These are phyloP conservation scores for Sporothrix luriei DNA, from an alignment of 2,329 filamentous ascomycete species.

Conservation along the genomic window DNA sequence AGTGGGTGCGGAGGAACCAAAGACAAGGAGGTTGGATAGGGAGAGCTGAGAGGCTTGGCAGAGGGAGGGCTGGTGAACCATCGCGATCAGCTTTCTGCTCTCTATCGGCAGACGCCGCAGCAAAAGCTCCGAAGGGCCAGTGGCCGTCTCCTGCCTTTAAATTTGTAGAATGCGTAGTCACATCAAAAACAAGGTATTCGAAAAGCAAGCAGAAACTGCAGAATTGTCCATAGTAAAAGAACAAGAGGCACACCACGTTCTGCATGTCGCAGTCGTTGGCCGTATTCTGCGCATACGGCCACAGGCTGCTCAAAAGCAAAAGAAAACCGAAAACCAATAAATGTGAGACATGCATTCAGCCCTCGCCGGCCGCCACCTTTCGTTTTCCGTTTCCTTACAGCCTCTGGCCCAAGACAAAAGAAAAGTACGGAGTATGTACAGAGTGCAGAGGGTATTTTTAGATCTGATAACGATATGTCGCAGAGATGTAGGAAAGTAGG, in stretches of 20 bases:
- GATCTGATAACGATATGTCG: background rate
- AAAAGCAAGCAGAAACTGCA: too few relatives aligned
- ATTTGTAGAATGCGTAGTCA: too few relatives aligned
- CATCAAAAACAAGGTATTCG: too few relatives aligned
- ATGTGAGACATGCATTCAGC: constrained; percentile 26
- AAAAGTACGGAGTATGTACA: background rate
- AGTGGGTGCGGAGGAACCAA: background rate
- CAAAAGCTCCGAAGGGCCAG: background rate
- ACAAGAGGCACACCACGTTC: background rate
- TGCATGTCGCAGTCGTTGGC: background rate
- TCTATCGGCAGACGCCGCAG: background rate
- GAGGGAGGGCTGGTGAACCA: background rate
- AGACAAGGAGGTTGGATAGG: background rate
- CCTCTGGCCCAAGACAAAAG: constrained; percentile 3
- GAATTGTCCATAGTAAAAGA: too few relatives aligned
- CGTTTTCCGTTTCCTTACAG: background rate
- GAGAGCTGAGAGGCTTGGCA: background rate
- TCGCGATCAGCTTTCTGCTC: constrained; percentile 11
- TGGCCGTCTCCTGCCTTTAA: background rate
- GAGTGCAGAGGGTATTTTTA: background rate
- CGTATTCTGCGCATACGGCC: background rate
- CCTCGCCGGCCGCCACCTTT: background rate
- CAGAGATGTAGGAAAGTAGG: background rate
- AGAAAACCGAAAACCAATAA: constrained; percentile 17
- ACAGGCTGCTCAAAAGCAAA: background rate